A percentile compares a stretch with the other conserved stretches of the same genome.
phyloP scores from a whole-genome alignment of 1,284 basidiomycete genomes.

The Melampsora americana region DNA sequence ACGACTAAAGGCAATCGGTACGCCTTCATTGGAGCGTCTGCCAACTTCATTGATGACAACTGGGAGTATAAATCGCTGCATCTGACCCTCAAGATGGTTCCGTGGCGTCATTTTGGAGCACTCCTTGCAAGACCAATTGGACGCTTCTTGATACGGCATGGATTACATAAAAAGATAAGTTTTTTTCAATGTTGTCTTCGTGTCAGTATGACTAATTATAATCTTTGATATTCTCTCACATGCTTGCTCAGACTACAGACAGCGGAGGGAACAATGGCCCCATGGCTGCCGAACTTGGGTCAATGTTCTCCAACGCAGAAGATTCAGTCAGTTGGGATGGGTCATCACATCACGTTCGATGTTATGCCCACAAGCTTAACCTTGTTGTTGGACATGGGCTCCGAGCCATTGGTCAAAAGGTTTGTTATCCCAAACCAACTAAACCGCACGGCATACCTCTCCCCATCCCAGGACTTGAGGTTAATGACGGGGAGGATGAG shows the following conservation, averaged over 20 bases:
- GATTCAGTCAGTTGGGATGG: not conserved
- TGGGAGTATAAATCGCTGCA: not conserved
- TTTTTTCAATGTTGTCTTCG: too few species aligned
- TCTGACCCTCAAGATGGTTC: slow-evolving; percentile 7
- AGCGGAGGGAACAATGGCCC: not conserved
- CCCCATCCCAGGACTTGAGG: too few species aligned
- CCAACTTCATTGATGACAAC: not conserved
- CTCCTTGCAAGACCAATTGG: not conserved
- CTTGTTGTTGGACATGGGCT: not conserved
- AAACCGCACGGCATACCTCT: not conserved
- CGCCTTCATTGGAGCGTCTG: slow-evolving; percentile 5
- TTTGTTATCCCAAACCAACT: not conserved
- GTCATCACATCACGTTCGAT: not conserved
- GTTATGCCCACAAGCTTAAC: not conserved
- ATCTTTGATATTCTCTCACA: not conserved
- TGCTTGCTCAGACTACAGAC: slow-evolving; percentile 9
- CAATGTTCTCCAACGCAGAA: not conserved
- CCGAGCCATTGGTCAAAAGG: not conserved
- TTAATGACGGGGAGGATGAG: not conserved
- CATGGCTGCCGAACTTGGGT: not conserved
- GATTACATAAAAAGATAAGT: too few species aligned
- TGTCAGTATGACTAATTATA: too few species aligned
- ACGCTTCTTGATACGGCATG: not conserved
- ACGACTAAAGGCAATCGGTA: slow-evolving; percentile 2
- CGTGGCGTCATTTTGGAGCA: not conserved